Evolutionary conservation across 352 stramenopile species (phyloP).

Genomic region (Phytophthora ramorum): DNA sequence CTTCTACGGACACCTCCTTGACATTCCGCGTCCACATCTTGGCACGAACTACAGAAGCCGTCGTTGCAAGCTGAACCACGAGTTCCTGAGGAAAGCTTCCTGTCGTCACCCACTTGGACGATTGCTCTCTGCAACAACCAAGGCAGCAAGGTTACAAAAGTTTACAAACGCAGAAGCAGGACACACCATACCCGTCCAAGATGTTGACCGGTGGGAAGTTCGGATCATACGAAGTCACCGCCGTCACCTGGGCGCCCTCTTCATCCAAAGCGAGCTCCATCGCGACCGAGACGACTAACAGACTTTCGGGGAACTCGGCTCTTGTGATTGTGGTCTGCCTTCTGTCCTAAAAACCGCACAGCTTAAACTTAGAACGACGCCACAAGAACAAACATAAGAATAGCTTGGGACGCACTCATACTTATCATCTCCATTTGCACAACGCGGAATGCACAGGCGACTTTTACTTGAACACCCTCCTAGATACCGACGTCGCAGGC

Average conservation of each 20-base stretch:
- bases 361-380: constrained; percentile 34
- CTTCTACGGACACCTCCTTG: constrained; percentile 77
- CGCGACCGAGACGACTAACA: constrained; percentile 6
- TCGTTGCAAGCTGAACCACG: constrained; percentile 80
- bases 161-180: neutral
- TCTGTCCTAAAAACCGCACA: constrained; percentile 10
- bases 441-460: neutral
- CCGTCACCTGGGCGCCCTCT: constrained; percentile 82
- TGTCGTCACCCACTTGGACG: constrained; percentile 85
- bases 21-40: constrained; percentile 84
- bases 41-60: constrained; percentile 74
- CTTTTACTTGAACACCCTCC: constrained; percentile 25
- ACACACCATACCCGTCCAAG: constrained; percentile 65
- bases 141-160: neutral
- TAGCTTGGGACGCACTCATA: constrained; percentile 32
- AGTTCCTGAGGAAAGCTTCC: constrained; percentile 86
- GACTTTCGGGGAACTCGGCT: neutral
- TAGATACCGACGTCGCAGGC: constrained; percentile 29
- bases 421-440: constrained; percentile 29
- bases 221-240: constrained; percentile 78
- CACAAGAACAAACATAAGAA: constrained; percentile 26
- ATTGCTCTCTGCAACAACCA: constrained; percentile 54
- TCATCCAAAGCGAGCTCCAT: constrained; percentile 88
- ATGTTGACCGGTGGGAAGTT: constrained; percentile 80
- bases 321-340: constrained; percentile 8